Base-by-base conservation (phyloP, 2,329 filamentous ascomycete species). In the Cercospora sp. region DNA sequence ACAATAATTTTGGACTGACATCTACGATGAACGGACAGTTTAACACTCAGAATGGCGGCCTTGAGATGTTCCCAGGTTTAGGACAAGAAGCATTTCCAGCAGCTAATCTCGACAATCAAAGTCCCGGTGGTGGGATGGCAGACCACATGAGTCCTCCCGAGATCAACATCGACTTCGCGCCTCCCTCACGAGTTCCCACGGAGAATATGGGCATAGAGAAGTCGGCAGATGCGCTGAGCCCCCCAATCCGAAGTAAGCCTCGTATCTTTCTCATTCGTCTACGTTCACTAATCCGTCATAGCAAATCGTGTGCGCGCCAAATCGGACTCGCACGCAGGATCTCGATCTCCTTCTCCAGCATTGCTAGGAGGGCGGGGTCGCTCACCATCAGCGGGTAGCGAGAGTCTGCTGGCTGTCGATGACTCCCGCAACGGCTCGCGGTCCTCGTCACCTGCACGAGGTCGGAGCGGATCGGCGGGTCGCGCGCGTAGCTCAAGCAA, bases 151-250 rank as follows among this genome's bases (percentile, higher is more conserved):
- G 90, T 3, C 92, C 94, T n/a, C 94, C 94, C 0, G 92, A 94
- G 62, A 97, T 97, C 80, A 97, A 95, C 77, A 95, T 97, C 74
- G 92, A 97, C 77, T 93, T 92, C 79, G 94, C 93, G 16, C 94
- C 94, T 26, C 89, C 89, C 8, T 83, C 86, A 67, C 87, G 87
- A 74, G 69, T 69, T 21, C 71, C 74, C 2, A 69, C 71, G 16
- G 71, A 74, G 37, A 71, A 72, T 45, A 66, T 75, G 66, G 77
- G 90, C 90, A 70, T 86, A 72, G 80, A 76, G 79, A 73, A 74
- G 65, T 88, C 92, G 72, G 86, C 89, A 71, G 92, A 96, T 78
- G 93, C 93, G 3, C 82, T 97, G 70, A 95, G 91, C 61, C 94
- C 94, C 0, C 94, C 94, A 12, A 87, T 92, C 71, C 76, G 84